Conservation (phyloP, 768 basidiomycete species). For the Hebeloma cylindrosporum region DNA sequence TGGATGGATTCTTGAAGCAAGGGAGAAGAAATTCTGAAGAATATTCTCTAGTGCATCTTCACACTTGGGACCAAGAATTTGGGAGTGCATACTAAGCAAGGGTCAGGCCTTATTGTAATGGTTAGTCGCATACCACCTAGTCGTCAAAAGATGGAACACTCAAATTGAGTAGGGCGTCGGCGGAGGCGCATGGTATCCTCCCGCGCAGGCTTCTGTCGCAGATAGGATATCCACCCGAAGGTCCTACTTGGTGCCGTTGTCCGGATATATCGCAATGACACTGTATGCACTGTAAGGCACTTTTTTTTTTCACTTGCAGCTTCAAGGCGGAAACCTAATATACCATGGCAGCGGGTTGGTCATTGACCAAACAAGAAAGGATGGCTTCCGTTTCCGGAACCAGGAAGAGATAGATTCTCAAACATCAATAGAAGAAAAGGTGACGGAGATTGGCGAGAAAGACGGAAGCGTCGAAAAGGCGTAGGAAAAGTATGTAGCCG, state of each 20-base stretch:
- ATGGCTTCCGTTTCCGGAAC: slow-evolving; percentile 51
- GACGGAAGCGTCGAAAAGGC: slow-evolving; percentile 10
- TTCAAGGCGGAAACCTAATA: not conserved
- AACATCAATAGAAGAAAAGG: slow-evolving; percentile 5
- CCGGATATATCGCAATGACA: slow-evolving; percentile 59
- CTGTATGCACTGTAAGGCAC: slow-evolving; percentile 58
- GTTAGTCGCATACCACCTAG: slow-evolving; percentile 27
- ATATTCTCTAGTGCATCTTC: slow-evolving; percentile 50
- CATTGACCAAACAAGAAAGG: slow-evolving; percentile 47
- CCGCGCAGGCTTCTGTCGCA: slow-evolving; percentile 57
- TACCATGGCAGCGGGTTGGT: slow-evolving; percentile 46
- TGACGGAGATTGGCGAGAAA: slow-evolving; percentile 1
- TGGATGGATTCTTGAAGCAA: not conserved
- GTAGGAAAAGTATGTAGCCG: slow-evolving; percentile 1
- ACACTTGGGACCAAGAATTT: slow-evolving; percentile 66
- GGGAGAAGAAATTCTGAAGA: not conserved
- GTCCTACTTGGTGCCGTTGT: slow-evolving; percentile 61
- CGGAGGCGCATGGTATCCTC: slow-evolving; percentile 69
- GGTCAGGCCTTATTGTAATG: slow-evolving; percentile 67
- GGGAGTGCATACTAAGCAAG: slow-evolving; percentile 57
- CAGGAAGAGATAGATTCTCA: slow-evolving; percentile 37
- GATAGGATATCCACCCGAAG: slow-evolving; percentile 47
- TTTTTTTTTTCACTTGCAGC: slow-evolving; percentile 1
- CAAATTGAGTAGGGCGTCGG: slow-evolving; percentile 44
- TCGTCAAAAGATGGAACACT: not conserved